Percentiles rank a stretch among this genome's conserved stretches.
phyloP scores from a whole-genome alignment of 306 rosid species.

The Prosopis cineraria region DNA sequence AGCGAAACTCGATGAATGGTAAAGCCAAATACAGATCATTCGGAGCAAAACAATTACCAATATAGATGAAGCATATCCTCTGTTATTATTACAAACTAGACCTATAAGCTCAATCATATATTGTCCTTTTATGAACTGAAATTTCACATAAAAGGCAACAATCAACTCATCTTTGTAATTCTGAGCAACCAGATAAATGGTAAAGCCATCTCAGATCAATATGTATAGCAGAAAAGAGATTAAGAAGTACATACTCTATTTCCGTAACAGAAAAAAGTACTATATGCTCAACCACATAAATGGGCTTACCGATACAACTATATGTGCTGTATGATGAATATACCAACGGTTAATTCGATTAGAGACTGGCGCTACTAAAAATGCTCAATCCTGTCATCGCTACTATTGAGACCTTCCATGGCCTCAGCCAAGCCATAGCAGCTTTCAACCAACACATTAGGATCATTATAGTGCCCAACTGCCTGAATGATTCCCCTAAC shows the following conservation, averaged over 20 bases:
- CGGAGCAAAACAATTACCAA: background rate
- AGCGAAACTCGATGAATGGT: background rate
- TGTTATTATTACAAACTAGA: background rate
- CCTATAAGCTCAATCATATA: background rate
- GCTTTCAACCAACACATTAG: conserved; percentile 55
- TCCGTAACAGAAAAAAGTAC: conserved; percentile 6
- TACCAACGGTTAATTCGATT: background rate
- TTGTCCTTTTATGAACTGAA: background rate
- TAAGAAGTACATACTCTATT: background rate
- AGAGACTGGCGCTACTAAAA: conserved; percentile 28
- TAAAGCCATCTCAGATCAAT: conserved; percentile 16
- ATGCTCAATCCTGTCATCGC: conserved; percentile 52
- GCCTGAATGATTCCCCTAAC: conserved; percentile 63
- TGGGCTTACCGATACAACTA: conserved; percentile 15
- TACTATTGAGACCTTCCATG: conserved; percentile 46
- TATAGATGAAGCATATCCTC: background rate
- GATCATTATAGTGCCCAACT: conserved; percentile 63
- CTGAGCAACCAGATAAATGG: background rate
- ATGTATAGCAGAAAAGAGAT: background rate
- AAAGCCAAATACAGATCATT: conserved; percentile 16
- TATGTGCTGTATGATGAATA: background rate
- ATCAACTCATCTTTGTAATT: background rate
- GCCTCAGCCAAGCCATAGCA: conserved; percentile 48
- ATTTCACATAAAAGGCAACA: background rate
- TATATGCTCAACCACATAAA: background rate